Evolutionary conservation across 1,284 basidiomycete genomes (phyloP).

Genomic region (Moniliella sp.): DNA sequence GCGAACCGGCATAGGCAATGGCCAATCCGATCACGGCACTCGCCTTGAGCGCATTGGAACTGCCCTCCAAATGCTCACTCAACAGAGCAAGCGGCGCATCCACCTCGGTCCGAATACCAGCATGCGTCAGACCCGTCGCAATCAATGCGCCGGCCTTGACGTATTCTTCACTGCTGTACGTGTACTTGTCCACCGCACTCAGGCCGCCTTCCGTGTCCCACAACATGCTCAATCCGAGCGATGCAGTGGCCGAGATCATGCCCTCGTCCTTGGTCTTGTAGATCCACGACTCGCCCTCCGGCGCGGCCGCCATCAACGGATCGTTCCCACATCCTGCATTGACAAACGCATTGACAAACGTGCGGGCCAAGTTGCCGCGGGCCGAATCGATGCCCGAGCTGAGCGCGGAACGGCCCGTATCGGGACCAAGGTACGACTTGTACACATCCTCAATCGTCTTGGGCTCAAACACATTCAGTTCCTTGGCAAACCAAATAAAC

Average conservation of each 20-base stretch:
- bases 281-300: constrained; percentile 90
- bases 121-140: constrained; percentile 79
- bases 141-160: constrained; percentile 93
- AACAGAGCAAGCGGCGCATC: constrained; percentile 81
- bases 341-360: constrained; percentile 95
- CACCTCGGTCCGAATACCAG: constrained; percentile 70
- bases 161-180: constrained; percentile 81
- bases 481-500: constrained; percentile 82
- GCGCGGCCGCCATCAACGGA: constrained; percentile 85
- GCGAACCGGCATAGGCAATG: constrained; percentile 77
- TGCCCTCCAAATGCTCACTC: constrained; percentile 72
- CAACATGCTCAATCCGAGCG: constrained; percentile 69
- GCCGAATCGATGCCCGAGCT: constrained; percentile 62
- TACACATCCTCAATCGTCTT: constrained; percentile 90
- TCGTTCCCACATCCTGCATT: constrained; percentile 98
- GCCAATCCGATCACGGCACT: constrained; percentile 55
- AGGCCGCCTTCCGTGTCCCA: constrained; percentile 94
- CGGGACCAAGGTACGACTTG: constrained; percentile 84
- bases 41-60: constrained; percentile 59
- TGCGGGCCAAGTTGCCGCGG: constrained; percentile 76
- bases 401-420: constrained; percentile 39
- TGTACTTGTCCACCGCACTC: constrained; percentile 88
- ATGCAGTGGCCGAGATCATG: constrained; percentile 89
- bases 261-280: constrained; percentile 99
- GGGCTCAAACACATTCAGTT: constrained; percentile 70